Conservation (phyloP, 495 filamentous ascomycete species). For the Neurospora tetraspora region DNA sequence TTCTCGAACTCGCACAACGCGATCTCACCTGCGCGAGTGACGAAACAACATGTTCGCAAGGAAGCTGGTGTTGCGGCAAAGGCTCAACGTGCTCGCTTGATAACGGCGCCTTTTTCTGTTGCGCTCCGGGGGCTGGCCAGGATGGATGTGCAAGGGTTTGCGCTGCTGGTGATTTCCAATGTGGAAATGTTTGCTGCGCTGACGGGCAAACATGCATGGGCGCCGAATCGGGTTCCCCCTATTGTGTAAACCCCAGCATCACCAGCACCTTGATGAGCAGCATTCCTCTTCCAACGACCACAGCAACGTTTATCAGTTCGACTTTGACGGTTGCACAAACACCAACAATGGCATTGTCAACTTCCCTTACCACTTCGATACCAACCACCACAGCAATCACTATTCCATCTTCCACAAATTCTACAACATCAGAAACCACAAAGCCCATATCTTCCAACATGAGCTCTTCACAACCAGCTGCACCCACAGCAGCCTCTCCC, state of each 20-base stretch:
- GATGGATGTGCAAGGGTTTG: conserved; percentile 11
- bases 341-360: neutral
- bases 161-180: conserved; percentile 16
- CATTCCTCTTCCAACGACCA: neutral
- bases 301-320: neutral
- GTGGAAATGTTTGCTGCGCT: conserved; percentile 15
- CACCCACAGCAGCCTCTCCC: neutral
- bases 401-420: neutral
- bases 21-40: conserved; percentile 1
- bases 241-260: conserved; percentile 2
- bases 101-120: conserved; percentile 13
- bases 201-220: conserved; percentile 11
- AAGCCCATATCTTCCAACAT: neutral
- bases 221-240: conserved; percentile 4
- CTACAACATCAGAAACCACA: neutral
- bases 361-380: neutral
- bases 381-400: neutral
- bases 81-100: conserved; percentile 8
- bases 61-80: conserved; percentile 14
- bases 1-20: neutral
- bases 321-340: neutral
- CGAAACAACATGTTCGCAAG: conserved; percentile 13
- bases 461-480: neutral
- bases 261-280: neutral
- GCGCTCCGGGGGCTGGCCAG: conserved; percentile 4